phyloP scores from a whole-genome alignment of 2,329 filamentous ascomycete genomes.

The Drechslerella stenobrocha region DNA sequence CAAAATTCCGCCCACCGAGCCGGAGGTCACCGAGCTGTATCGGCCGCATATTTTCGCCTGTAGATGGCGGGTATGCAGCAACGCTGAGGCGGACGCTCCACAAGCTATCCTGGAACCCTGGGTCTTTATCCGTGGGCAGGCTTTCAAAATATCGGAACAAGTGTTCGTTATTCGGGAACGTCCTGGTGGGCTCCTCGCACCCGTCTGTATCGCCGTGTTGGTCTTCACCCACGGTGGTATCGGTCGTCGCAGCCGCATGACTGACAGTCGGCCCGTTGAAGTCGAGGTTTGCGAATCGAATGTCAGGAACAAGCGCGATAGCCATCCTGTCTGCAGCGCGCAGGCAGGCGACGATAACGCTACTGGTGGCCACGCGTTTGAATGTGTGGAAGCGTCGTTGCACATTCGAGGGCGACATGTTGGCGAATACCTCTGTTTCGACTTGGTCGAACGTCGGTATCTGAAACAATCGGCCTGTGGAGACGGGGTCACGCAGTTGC shows the following conservation, averaged over 20 bases:
- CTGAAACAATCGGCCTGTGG: no score
- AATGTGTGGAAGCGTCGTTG: constrained; percentile 10
- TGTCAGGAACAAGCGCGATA: constrained; percentile 10
- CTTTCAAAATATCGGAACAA: constrained; percentile 16
- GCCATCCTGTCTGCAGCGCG: constrained; percentile 16
- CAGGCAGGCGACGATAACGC: not conserved
- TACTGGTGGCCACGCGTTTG: constrained; percentile 16
- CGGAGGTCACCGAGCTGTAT: constrained; percentile 1
- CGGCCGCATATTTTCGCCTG: not conserved
- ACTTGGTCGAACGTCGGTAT: constrained; percentile 3
- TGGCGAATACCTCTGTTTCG: constrained; percentile 14
- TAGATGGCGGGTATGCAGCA: constrained; percentile 20
- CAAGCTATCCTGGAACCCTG: not conserved
- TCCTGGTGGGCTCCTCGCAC: not conserved
- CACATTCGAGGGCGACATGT: constrained; percentile 7
- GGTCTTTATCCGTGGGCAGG: constrained; percentile 12
- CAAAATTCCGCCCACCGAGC: constrained; percentile 5
- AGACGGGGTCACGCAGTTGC: no score
- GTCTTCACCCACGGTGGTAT: constrained; percentile 2
- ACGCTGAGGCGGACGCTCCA: constrained; percentile 22
- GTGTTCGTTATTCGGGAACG: constrained; percentile 23
- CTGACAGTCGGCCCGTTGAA: constrained; percentile 10
- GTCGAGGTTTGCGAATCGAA: constrained; percentile 10
- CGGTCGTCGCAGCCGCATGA: not conserved
- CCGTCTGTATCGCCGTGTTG: not conserved